Base-by-base conservation (phyloP, 2,329 filamentous ascomycete genomes). In the Fusarium sp. region DNA sequence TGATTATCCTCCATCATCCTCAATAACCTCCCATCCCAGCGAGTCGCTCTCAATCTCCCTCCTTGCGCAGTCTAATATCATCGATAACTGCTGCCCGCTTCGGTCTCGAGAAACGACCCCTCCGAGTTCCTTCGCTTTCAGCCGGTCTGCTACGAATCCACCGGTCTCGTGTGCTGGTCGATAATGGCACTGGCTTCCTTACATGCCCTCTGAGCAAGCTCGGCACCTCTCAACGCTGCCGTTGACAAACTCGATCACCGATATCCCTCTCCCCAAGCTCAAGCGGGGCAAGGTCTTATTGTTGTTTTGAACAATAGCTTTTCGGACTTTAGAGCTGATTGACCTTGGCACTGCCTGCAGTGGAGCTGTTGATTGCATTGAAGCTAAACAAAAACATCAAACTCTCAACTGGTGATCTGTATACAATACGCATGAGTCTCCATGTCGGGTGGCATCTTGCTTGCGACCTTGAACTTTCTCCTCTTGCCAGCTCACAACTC, bases 401-500 rank as follows among this genome's bases (percentile, higher is more conserved):
- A 31, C 19, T 32, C 44, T 7, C 35, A 27, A 10, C 15, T 27
- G 23, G 23, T 25, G 23, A 25, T 25, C 23, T 25, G 23, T 25
- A 7, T 7, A 10, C 42, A 36, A 59, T 39, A 55, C 53, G 14
- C 13, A 29, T 36, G 32, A 50, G 49, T 56, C 53, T 45, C 51
- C 58, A 75, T 75, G 73, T 74, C 68, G 60, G 59, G 70, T 67
- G 63, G 66, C 46, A 66, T 66, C 46, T 58, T 61, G 33, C 50
- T 58, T 41, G 53, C 65, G 59, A 54, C 39, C 25, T 66, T 64
- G 25, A 55, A 69, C 57, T 55, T 66, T 46, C 66, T 63, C 39
- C 66, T 60, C 35, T 67, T 67, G 38, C 67, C 66, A 38, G 53
- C 63, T 17, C 53, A 57, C 60, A 59, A 46, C 58, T 63, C 55